Conservation (phyloP, 2,329 filamentous ascomycete species). For the Penicillium capsulatum region DNA sequence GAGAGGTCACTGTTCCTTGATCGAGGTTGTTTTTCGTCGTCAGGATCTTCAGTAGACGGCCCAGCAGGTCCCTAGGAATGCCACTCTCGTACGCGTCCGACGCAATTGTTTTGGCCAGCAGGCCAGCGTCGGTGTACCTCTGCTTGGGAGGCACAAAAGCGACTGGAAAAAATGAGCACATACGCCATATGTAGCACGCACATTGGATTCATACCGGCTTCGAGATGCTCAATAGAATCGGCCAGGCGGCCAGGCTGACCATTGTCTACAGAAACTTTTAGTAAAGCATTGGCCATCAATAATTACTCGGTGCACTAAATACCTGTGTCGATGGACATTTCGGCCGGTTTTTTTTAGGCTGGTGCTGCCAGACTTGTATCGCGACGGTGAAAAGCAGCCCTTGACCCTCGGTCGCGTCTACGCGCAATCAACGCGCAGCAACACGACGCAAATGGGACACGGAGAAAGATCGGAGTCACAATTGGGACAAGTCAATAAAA, state of each 20-base stretch:
- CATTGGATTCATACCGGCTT: constrained; percentile 36
- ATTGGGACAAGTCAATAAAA: too few relatives aligned
- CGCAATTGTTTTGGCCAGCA: constrained; percentile 60
- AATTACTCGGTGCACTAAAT: neutral
- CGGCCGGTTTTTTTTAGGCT: neutral
- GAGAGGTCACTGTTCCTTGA: constrained; percentile 64
- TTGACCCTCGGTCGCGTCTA: constrained; percentile 4
- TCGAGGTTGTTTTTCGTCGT: constrained; percentile 66
- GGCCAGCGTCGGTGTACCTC: constrained; percentile 59
- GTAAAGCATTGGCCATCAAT: neutral
- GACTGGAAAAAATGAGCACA: constrained; percentile 25
- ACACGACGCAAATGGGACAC: too few relatives aligned
- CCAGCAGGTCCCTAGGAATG: constrained; percentile 57
- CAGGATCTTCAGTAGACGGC: constrained; percentile 62
- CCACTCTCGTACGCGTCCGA: constrained; percentile 65
- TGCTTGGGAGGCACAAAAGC: constrained; percentile 58
- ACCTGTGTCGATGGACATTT: constrained; percentile 10
- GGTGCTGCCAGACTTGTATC: too few relatives aligned
- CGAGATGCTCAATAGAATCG: constrained; percentile 36
- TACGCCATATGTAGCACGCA: too few relatives aligned
- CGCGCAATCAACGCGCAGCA: constrained; percentile 1
- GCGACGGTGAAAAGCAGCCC: neutral
- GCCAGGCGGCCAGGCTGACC: constrained; percentile 23
- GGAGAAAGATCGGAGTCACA: too few relatives aligned
- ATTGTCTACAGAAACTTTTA: constrained; percentile 10